A percentile compares a stretch with the other conserved stretches of the same genome.
These are phyloP conservation scores for Lipomyces orientalis DNA, from an alignment of 805 yeast species.

Conservation along the genomic window DNA sequence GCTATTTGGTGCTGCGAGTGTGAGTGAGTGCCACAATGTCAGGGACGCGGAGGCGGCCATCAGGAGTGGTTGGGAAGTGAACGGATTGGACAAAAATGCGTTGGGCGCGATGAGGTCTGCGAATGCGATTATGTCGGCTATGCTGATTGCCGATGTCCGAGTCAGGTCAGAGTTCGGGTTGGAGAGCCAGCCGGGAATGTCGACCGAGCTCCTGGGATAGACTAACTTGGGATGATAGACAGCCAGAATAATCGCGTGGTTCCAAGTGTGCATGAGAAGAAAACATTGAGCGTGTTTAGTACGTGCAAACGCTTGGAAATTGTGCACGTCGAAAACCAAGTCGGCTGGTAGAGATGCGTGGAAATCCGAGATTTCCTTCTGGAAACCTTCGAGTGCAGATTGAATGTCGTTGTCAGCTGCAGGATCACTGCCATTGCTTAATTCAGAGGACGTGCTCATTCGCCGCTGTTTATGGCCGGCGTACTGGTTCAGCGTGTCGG, in stretches of 20 bases:
- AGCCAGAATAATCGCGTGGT: slow-evolving; percentile 43
- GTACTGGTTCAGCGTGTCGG: slow-evolving; percentile 39
- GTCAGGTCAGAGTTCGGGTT: slow-evolving; percentile 40
- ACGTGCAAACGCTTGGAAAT: slow-evolving; percentile 40
- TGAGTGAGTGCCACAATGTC: slow-evolving; percentile 38
- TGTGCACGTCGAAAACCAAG: slow-evolving; percentile 40
- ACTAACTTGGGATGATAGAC: slow-evolving; percentile 42
- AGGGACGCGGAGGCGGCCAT: slow-evolving; percentile 43
- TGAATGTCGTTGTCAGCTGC: neutral
- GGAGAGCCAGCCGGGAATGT: slow-evolving; percentile 33
- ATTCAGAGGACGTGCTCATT: neutral
- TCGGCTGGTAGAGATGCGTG: slow-evolving; percentile 40
- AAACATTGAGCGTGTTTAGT: slow-evolving; percentile 40
- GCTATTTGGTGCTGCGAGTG: slow-evolving; percentile 30
- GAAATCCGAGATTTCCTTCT: slow-evolving; percentile 40
- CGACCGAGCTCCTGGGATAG: slow-evolving; percentile 39
- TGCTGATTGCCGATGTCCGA: slow-evolving; percentile 43
- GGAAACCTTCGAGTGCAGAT: slow-evolving; percentile 25
- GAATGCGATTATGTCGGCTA: slow-evolving; percentile 43
- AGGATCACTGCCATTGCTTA: neutral
- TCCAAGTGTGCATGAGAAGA: slow-evolving; percentile 41
- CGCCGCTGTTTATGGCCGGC: slow-evolving; percentile 14
- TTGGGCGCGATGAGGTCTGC: slow-evolving; percentile 41
- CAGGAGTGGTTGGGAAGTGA: slow-evolving; percentile 40
- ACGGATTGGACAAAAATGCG: slow-evolving; percentile 41